Percentiles rank a stretch among this genome's conserved stretches.
phyloP scores from a whole-genome alignment of 768 basidiomycete species.

The Psilocybe azurescens region DNA sequence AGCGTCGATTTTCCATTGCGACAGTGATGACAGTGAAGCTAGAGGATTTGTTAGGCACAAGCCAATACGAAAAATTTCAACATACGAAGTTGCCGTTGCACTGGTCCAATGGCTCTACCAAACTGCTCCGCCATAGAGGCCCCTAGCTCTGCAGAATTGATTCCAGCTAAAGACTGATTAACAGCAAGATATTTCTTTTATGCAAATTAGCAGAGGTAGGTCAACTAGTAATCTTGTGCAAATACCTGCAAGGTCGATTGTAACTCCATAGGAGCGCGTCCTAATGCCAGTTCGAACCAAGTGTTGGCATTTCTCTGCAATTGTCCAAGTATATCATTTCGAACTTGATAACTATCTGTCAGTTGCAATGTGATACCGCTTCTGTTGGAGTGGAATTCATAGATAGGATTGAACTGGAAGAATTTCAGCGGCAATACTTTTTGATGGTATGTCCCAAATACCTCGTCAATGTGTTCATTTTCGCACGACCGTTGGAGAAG shows the following conservation, averaged over 20 bases:
- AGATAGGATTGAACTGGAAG: conserved; percentile 85
- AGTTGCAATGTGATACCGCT: conserved; percentile 77
- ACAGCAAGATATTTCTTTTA: conserved; percentile 87
- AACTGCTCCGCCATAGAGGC: conserved; percentile 89
- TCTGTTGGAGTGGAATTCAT: conserved; percentile 82
- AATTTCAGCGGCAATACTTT: conserved; percentile 1
- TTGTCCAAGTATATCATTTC: conserved; percentile 83
- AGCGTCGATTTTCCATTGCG: conserved; percentile 77
- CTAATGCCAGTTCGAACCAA: conserved; percentile 90
- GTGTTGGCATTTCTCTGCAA: conserved; percentile 73
- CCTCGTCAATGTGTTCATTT: conserved; percentile 92
- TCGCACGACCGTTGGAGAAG: conserved; percentile 87
- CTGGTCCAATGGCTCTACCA: conserved; percentile 79
- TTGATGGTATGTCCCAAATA: conserved; percentile 32
- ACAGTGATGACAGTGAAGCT: conserved; percentile 62
- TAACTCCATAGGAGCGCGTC: conserved; percentile 89
- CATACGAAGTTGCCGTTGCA: conserved; percentile 78
- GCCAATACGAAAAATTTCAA: background rate
- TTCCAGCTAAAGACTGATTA: conserved; percentile 69
- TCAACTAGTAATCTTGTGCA: background rate
- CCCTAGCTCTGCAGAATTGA: conserved; percentile 86
- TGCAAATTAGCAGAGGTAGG: background rate
- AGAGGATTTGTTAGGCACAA: conserved; percentile 12
- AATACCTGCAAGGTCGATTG: conserved; percentile 90
- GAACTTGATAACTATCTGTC: conserved; percentile 83